Conservation (phyloP, 352 stramenopile genomes). For the Lagenidium giganteum region DNA sequence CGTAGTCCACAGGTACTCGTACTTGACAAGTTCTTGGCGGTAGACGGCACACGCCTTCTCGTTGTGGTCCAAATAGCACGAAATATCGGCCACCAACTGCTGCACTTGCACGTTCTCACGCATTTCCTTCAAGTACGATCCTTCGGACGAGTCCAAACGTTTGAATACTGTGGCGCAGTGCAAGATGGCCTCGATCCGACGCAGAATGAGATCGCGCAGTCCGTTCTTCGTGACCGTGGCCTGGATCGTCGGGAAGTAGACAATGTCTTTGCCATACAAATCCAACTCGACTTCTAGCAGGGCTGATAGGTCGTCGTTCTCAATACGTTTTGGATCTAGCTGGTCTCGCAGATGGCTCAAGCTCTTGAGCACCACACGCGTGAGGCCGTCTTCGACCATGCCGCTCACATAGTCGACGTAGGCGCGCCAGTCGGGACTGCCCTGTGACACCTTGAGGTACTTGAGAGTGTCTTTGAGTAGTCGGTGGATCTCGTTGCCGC, state of each 20-base stretch:
- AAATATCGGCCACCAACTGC: constrained; percentile 59
- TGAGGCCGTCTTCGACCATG: constrained; percentile 75
- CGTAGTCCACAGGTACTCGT: constrained; percentile 87
- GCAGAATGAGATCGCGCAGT: constrained; percentile 42
- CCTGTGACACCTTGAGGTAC: constrained; percentile 74
- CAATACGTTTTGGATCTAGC: constrained; percentile 63
- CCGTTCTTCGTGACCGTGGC: too few relatives aligned
- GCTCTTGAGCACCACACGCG: constrained; percentile 55
- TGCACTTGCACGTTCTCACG: constrained; percentile 66
- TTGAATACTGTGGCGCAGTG: constrained; percentile 48
- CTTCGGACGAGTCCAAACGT: constrained; percentile 70
- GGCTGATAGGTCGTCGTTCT: constrained; percentile 66
- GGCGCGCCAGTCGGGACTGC: constrained; percentile 84
- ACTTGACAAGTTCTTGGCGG: constrained; percentile 68
- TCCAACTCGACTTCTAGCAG: constrained; percentile 87
- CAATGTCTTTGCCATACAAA: constrained; percentile 67
- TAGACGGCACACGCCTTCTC: constrained; percentile 48
- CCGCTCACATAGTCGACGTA: constrained; percentile 88
- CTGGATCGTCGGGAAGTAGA: constrained; percentile 60
- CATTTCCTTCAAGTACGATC: constrained; percentile 82
- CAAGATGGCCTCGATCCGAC: constrained; percentile 48
- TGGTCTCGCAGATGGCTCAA: constrained; percentile 58
- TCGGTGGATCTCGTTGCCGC: constrained; percentile 69
- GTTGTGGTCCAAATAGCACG: constrained; percentile 61
- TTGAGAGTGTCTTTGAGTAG: constrained; percentile 84